Base-by-base conservation (phyloP, 1,284 basidiomycete species). In the Trichosporon faecale region DNA sequence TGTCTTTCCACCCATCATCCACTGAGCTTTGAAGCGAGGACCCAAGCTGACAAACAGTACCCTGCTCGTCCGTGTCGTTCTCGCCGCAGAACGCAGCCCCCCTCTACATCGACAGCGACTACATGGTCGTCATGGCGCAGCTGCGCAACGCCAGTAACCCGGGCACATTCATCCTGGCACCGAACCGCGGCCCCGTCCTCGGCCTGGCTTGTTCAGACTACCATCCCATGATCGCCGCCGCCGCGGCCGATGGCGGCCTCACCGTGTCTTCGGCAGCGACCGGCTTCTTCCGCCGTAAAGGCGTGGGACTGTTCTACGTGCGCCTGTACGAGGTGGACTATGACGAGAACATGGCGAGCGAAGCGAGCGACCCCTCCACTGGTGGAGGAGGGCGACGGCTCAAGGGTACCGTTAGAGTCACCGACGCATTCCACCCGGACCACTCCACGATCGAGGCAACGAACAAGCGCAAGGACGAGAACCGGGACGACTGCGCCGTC, bases 271-370 rank as follows among this genome's bases (percentile, higher is more conserved):
- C 72, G 18, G 67, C 67, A 21, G 70, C 75, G 31, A 37, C 55
- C 1, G 81, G 80, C 2, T 77, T 73, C 49, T 75, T 71, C 66
- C 72, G 77, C 7, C 71, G 70, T 21, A 73, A 76, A 49, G 72
- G 70, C 64, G 73, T 61, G 37, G 90, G 91, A 0, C 89, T 92
- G 76, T 88, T 92, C 66, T 85, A 88, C 16, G 90, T 94, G 77
- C 91, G 89, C 74, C 86, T 95, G 14, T 97, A 89, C 77, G 91
- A 93, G 76, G 86, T 98, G 66, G 95, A 97, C 83, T 93, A 92
- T 77, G 92, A 88, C 76, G 88, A 89, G 25, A 87, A 86, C 18
- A 87, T 87, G 25, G 21, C 18, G 27, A 33, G 27, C 23, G 52
- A 9, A 0, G 12, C 52, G 25, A 49, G 46, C 33, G 33, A 9